These are phyloP conservation scores for Aureobasidium melanogenum DNA, from an alignment of 2,329 filamentous ascomycete genomes.

Conservation along the genomic window DNA sequence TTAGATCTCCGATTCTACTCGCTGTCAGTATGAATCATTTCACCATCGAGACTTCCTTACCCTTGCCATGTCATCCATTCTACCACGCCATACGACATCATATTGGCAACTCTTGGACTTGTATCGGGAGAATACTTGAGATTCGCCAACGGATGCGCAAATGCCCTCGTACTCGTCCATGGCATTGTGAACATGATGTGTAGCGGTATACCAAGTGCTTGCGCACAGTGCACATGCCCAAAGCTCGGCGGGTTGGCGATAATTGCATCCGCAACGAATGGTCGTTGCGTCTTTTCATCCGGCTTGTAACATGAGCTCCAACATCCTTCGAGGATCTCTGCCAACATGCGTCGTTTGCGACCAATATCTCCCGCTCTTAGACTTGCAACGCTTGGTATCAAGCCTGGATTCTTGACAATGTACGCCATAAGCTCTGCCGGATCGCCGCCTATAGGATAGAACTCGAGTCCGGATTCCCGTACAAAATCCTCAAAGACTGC, in stretches of 20 bases:
- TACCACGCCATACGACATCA: slow-evolving; percentile 72
- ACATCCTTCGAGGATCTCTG: slow-evolving; percentile 69
- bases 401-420: slow-evolving; percentile 81
- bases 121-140: slow-evolving; percentile 68
- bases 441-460: slow-evolving; percentile 44
- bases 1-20: no score
- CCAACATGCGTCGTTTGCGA: slow-evolving; percentile 64
- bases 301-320: slow-evolving; percentile 61
- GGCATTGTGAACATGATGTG: slow-evolving; percentile 93
- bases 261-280: slow-evolving; percentile 77
- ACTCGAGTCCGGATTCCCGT: slow-evolving; percentile 40
- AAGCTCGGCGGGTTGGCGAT: slow-evolving; percentile 73
- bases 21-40: no score
- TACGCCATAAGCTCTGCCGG: slow-evolving; percentile 55
- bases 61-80: slow-evolving; percentile 94
- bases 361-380: slow-evolving; percentile 69
- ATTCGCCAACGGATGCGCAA: slow-evolving; percentile 79
- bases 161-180: slow-evolving; percentile 76
- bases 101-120: slow-evolving; percentile 60
- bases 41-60: slow-evolving; percentile 12
- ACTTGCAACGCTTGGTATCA: slow-evolving; percentile 75
- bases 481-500: slow-evolving; percentile 42
- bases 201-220: slow-evolving; percentile 64
- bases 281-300: slow-evolving; percentile 23
- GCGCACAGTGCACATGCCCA: slow-evolving; percentile 65